Evolutionary conservation across 495 filamentous ascomycete species (phyloP).

Genomic region (Hypoxylon lienhwacheense): DNA sequence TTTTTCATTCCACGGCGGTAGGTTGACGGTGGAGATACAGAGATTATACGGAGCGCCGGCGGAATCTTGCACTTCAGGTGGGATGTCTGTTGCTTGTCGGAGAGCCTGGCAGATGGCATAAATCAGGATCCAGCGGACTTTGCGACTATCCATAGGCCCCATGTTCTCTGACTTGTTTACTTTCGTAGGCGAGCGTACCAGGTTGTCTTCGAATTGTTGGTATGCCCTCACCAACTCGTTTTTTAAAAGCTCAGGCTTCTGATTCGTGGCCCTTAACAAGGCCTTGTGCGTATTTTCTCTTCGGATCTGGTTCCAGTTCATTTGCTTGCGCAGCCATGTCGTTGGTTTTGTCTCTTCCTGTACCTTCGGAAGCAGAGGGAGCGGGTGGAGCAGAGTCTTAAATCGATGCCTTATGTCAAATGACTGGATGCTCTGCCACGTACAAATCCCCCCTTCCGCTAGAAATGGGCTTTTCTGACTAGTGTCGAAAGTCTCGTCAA

Average conservation of each 20-base stretch:
- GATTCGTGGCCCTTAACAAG: conserved; percentile 49
- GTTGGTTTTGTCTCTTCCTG: conserved; percentile 21
- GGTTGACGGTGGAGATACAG: conserved; percentile 42
- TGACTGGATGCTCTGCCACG: conserved; percentile 58
- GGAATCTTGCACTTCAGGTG: conserved; percentile 43
- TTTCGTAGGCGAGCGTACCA: conserved; percentile 41
- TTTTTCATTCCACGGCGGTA: conserved; percentile 48
- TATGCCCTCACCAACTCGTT: conserved; percentile 51
- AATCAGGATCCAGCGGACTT: conserved; percentile 71
- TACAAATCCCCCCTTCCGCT: conserved; percentile 61
- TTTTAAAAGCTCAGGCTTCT: conserved; percentile 30
- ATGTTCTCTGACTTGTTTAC: conserved; percentile 45
- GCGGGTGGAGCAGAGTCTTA: conserved; percentile 54
- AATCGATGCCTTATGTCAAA: conserved; percentile 62
- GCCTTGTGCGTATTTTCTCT: conserved; percentile 41
- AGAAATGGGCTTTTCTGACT: conserved; percentile 43
- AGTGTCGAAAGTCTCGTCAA: conserved; percentile 52
- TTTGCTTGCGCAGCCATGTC: conserved; percentile 37
- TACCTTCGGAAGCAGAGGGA: conserved; percentile 60
- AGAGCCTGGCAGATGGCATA: conserved; percentile 70
- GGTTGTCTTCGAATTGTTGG: conserved; percentile 51
- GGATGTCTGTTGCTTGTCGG: conserved; percentile 48
- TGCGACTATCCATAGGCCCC: conserved; percentile 58
- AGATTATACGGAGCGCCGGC: conserved; percentile 46
- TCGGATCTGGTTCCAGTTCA: conserved; percentile 42